Conservation (phyloP, 176 grass and related monocot species). For the Secale cereale region DNA sequence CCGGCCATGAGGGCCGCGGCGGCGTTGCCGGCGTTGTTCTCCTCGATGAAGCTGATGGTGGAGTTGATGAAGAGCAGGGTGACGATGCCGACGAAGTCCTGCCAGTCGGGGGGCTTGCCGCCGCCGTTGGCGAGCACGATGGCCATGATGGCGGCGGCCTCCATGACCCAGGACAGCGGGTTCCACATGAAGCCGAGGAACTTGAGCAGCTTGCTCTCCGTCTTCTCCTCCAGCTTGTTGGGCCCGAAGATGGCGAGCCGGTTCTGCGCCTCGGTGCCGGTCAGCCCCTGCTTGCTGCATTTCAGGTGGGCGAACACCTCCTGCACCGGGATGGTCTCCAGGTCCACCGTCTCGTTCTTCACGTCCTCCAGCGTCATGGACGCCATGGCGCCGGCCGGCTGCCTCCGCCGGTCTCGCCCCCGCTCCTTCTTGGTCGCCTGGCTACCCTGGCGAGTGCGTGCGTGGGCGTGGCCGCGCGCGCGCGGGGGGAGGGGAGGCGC, state of each 20-base stretch:
- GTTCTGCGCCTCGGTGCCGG: constrained; percentile 41
- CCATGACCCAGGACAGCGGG: constrained; percentile 96
- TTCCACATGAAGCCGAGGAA: constrained; percentile 99
- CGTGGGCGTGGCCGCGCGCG: too few relatives aligned
- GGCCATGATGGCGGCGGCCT: constrained; percentile 85
- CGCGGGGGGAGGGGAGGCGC: neutral
- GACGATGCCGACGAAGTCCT: constrained; percentile 85
- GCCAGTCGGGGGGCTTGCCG: constrained; percentile 85
- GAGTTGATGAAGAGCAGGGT: constrained; percentile 96
- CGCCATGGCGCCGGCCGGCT: constrained; percentile 44
- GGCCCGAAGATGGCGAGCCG: constrained; percentile 79
- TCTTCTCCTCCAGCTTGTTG: constrained; percentile 95
- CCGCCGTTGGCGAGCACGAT: constrained; percentile 84
- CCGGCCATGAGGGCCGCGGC: constrained; percentile 89
- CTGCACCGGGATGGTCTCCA: constrained; percentile 77
- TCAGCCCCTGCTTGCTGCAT: constrained; percentile 66
- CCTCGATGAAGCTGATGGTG: constrained; percentile 97
- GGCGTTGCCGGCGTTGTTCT: constrained; percentile 92
- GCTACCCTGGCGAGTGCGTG: neutral
- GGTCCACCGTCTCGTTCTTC: constrained; percentile 80
- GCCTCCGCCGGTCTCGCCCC: neutral
- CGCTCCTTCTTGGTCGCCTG: neutral
- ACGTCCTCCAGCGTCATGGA: constrained; percentile 70
- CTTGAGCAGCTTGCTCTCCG: constrained; percentile 93
- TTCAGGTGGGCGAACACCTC: constrained; percentile 88